Evolutionary conservation across 2,329 filamentous ascomycete genomes (phyloP), one percentile per base, ranked within the genome.

Genomic region (Cryphonectria carpinicola): DNA sequence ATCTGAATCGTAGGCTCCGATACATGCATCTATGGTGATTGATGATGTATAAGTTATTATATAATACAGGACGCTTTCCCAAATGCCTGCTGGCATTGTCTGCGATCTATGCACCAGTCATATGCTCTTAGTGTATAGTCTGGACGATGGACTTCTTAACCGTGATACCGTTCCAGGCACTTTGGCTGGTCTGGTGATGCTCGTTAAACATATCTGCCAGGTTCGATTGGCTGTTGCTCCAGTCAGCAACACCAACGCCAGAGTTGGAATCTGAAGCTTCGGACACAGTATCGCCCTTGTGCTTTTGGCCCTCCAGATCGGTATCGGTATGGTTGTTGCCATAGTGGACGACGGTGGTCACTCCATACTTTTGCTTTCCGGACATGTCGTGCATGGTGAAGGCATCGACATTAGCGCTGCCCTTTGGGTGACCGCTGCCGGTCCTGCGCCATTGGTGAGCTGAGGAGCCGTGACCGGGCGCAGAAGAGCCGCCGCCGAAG

Each of bases 151-250:
- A 49, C 46, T 49, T 49, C 46, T 49, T 49, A 1, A 49, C 46
- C 22, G 46, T 49, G 46, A 49, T 49, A 8, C 46, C 46, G 22
- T n/a, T 49, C 46, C 46, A 49, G 22, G 22, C 22, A 4, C 22
- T 19, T 8, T 49, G 43, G 43, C 1, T 8, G 22, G 46, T 4
- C 19, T 49, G 43, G 6, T 8, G 46, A 3, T 8, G 19, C 46
- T 49, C 46, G 46, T 49, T 22, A 11, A 49, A 49, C 46, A 49
- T 49, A n/a, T 62, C 58, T 11, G 58, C 58, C 8, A 62, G 58
- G 35, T 62, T 62, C 4, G 58, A 62, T 19, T 62, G 58, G 35
- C 58, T 62, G 58, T n/a, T 62, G 37, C 37, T 62, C 58, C 58
- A 62, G 22, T 37, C 58, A 13, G 11, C 19, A n/a, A 39, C 19